These are phyloP conservation scores for Ashbya aceris DNA, from an alignment of 1,139 yeast genomes.

Conservation along the genomic window DNA sequence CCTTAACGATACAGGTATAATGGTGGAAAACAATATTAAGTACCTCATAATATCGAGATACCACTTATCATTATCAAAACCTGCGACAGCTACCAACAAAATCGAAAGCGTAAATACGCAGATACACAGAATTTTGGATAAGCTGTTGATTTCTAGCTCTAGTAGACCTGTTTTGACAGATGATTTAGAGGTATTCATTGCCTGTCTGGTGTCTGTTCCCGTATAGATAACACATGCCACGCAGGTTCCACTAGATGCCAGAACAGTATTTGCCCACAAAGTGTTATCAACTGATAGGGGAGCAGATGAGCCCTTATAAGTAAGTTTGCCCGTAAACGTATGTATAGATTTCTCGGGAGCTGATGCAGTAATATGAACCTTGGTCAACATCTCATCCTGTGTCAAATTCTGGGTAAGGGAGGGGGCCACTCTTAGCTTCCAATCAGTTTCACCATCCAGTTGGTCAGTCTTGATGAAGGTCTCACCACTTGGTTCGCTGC, in stretches of 20 bases:
- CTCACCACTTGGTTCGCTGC: conserved; percentile 79
- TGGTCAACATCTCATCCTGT: conserved; percentile 36
- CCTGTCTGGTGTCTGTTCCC: conserved; percentile 88
- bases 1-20: conserved; percentile 90
- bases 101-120: conserved; percentile 76
- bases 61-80: conserved; percentile 66
- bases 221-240: conserved; percentile 84
- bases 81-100: conserved; percentile 69
- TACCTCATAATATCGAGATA: conserved; percentile 84
- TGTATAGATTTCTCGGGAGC: conserved; percentile 82
- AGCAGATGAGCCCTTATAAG: conserved; percentile 40
- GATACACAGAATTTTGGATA: conserved; percentile 81
- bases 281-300: conserved; percentile 86
- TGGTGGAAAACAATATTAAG: conserved; percentile 83
- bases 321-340: conserved; percentile 63
- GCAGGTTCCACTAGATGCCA: conserved; percentile 81
- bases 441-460: conserved; percentile 97
- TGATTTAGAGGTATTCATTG: conserved; percentile 80
- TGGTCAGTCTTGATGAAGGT: conserved; percentile 95
- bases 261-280: conserved; percentile 94
- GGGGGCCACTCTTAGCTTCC: conserved; percentile 83
- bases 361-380: conserved; percentile 54
- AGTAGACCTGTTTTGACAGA: conserved; percentile 87
- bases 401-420: conserved; percentile 57
- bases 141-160: conserved; percentile 80